These are phyloP conservation scores for Rhynchospora breviuscula DNA, from an alignment of 176 grass and related monocot genomes.

Conservation along the genomic window DNA sequence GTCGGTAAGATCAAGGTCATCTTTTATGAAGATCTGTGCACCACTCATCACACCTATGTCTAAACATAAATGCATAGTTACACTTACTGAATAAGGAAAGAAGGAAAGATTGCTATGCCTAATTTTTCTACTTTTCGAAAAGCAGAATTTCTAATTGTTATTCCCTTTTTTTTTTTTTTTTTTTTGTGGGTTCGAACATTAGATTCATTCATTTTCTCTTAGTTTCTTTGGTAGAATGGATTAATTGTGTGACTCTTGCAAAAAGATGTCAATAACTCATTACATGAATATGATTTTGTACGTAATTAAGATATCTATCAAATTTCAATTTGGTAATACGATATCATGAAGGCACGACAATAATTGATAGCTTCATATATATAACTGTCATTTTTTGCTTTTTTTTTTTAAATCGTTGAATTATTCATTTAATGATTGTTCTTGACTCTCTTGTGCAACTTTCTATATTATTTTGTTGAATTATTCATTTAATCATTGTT, in stretches of 20 bases:
- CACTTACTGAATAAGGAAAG: background rate
- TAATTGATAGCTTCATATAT: no score
- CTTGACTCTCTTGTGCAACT: background rate
- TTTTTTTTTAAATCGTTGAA: background rate
- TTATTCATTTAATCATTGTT: background rate
- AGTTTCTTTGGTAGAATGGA: background rate
- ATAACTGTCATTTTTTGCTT: no score
- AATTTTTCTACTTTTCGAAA: background rate
- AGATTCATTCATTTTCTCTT: background rate
- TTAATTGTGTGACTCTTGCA: background rate
- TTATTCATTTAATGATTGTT: background rate
- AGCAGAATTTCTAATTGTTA: background rate
- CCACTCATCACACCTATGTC: constrained; percentile 50
- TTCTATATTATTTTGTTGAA: background rate
- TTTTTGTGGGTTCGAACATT: no score
- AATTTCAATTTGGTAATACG: background rate
- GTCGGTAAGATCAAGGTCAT: constrained; percentile 31
- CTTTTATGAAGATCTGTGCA: constrained; percentile 51
- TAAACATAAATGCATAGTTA: constrained; percentile 5
- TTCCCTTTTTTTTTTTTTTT: background rate
- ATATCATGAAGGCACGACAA: background rate
- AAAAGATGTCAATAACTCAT: background rate
- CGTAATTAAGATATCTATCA: background rate
- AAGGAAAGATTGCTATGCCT: background rate
- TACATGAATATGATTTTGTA: background rate